Evolutionary conservation across 768 basidiomycete genomes (phyloP).

Genomic region (Tubosaeta sp.): DNA sequence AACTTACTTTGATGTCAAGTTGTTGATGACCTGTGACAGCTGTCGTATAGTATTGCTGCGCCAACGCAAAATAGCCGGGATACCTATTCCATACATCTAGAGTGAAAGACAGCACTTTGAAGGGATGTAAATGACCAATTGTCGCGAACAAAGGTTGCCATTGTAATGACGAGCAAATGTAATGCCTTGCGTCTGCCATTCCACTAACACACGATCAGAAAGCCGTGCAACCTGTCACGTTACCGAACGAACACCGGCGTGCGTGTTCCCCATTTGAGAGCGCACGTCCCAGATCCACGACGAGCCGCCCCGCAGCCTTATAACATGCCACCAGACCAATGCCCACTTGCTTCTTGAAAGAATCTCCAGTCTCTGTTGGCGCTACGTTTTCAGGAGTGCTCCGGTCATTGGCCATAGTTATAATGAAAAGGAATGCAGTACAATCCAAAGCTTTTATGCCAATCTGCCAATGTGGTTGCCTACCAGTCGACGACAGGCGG

Average conservation of each 20-base stretch:
- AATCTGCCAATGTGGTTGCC: background rate
- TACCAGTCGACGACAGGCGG: background rate
- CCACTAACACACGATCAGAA: constrained; percentile 34
- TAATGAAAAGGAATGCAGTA: background rate
- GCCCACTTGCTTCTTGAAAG: background rate
- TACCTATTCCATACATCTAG: constrained; percentile 31
- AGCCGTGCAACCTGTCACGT: constrained; percentile 43
- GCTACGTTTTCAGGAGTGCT: background rate
- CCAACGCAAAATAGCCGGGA: constrained; percentile 48
- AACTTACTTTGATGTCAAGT: constrained; percentile 42
- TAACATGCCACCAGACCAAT: constrained; percentile 42
- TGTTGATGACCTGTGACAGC: constrained; percentile 47
- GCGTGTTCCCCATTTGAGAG: background rate
- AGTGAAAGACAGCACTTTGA: background rate
- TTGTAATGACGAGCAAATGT: constrained; percentile 45
- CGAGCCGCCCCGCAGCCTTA: constrained; percentile 55
- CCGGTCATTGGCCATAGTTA: background rate
- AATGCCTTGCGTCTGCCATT: constrained; percentile 40
- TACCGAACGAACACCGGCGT: background rate
- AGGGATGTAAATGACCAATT: constrained; percentile 32
- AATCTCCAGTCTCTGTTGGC: background rate
- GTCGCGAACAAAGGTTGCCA: constrained; percentile 53
- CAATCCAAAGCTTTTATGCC: background rate
- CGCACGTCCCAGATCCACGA: constrained; percentile 57
- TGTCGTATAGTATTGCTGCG: constrained; percentile 41